phyloP scores from a whole-genome alignment of 345 rosid species.

The Euphorbia peplus region DNA sequence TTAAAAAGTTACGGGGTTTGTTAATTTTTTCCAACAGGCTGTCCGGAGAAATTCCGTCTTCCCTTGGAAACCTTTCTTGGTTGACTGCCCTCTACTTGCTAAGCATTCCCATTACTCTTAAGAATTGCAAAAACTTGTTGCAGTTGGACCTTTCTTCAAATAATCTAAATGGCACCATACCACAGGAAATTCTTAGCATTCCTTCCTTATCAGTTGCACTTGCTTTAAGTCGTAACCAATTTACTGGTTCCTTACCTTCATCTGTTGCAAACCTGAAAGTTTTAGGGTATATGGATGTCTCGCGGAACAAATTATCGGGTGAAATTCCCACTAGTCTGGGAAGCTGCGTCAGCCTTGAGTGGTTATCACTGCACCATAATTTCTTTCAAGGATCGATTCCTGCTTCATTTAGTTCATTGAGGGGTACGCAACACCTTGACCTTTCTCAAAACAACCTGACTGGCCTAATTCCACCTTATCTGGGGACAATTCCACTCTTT shows the following conservation, averaged over 20 bases:
- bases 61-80: no score
- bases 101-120: no score
- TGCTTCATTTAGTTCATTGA: constrained; percentile 4
- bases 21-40: no score
- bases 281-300: constrained; percentile 20
- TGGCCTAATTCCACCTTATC: constrained; percentile 12
- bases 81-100: no score
- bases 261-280: constrained; percentile 21
- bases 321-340: constrained; percentile 24
- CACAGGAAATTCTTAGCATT: constrained; percentile 21
- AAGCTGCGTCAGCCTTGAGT: constrained; percentile 16
- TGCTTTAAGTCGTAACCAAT: constrained; percentile 23
- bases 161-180: constrained; percentile 32
- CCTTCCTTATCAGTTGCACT: constrained; percentile 28
- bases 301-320: constrained; percentile 21
- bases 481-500: not conserved
- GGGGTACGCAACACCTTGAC: constrained; percentile 15
- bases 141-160: constrained; percentile 22
- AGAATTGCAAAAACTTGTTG: no score
- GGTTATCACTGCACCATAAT: constrained; percentile 14
- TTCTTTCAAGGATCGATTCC: constrained; percentile 11
- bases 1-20: no score
- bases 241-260: constrained; percentile 27
- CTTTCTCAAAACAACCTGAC: constrained; percentile 25
- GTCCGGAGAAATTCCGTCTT: no score